phyloP scores from a whole-genome alignment of 257 asterid species.

The Pogostemon cablin region DNA sequence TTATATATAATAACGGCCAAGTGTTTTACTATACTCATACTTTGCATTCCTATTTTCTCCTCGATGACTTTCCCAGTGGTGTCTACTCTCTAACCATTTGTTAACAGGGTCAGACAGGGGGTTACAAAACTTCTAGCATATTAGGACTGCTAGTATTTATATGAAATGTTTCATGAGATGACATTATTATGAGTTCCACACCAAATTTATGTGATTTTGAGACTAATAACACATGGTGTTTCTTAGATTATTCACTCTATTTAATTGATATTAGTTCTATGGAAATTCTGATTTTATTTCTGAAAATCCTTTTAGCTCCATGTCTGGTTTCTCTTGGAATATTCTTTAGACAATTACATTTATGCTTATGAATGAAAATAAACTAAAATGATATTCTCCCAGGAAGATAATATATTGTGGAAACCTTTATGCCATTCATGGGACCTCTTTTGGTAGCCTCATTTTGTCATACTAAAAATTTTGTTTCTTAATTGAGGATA shows the following conservation, averaged over 20 bases:
- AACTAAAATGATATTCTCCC: conserved; percentile 22
- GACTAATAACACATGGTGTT: neutral
- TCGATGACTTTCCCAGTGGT: conserved; percentile 4
- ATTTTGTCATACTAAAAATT: conserved; percentile 17
- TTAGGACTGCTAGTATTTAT: neutral
- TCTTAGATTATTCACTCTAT: conserved; percentile 9
- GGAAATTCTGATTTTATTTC: too few relatives aligned
- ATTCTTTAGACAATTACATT: neutral
- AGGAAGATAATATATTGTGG: conserved; percentile 14
- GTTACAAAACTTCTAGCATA: neutral
- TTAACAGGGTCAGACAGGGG: neutral
- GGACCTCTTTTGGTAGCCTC: neutral
- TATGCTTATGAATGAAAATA: conserved; percentile 20
- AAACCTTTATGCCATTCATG: conserved; percentile 18
- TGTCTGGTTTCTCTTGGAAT: conserved; percentile 5
- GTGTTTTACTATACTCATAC: conserved; percentile 12
- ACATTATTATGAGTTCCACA: conserved; percentile 5
- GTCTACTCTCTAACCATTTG: neutral
- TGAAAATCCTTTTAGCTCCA: neutral
- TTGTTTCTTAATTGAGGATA: neutral
- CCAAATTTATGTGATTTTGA: conserved; percentile 2
- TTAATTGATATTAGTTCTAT: neutral
- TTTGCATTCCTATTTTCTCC: conserved; percentile 14
- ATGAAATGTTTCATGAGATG: neutral
- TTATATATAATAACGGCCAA: conserved; percentile 22